Conservation (phyloP, 306 rosid species). For the Lathyrus tuberosus region DNA sequence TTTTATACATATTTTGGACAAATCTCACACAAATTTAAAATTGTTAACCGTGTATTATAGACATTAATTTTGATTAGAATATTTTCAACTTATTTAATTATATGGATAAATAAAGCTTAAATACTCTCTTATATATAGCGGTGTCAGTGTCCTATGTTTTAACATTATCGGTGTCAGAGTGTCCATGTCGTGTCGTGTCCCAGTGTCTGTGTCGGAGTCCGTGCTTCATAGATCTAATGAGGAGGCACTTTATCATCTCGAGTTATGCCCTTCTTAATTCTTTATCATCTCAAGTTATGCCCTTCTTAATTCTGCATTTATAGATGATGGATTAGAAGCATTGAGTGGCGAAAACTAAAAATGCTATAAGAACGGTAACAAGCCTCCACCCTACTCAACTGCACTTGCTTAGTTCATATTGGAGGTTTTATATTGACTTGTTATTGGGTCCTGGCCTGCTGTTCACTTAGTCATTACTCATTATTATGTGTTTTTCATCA, state of each 20-base stretch:
- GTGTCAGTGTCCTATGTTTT: no score
- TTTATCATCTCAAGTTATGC: background rate
- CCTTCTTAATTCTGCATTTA: slow-evolving; percentile 2
- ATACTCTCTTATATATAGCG: no score
- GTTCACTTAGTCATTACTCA: no score
- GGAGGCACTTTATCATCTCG: background rate
- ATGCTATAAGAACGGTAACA: slow-evolving; percentile 11
- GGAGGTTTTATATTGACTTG: slow-evolving; percentile 12
- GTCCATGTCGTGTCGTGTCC: no score
- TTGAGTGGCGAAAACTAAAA: background rate
- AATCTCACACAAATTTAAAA: no score
- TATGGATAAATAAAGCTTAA: no score
- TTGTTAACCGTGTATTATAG: no score
- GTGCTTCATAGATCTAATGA: background rate
- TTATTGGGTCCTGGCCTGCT: background rate
- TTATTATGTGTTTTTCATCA: background rate
- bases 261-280: background rate
- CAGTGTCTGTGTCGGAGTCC: no score
- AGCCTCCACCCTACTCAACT: background rate
- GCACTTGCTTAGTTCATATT: slow-evolving; percentile 4
- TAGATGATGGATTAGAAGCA: slow-evolving; percentile 3
- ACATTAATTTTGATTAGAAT: no score
- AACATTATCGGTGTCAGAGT: no score
- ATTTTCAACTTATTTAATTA: no score
- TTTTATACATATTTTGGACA: no score